These are phyloP conservation scores for Zygosaccharomyces sapae DNA, from an alignment of 1,139 yeast species.

Conservation along the genomic window DNA sequence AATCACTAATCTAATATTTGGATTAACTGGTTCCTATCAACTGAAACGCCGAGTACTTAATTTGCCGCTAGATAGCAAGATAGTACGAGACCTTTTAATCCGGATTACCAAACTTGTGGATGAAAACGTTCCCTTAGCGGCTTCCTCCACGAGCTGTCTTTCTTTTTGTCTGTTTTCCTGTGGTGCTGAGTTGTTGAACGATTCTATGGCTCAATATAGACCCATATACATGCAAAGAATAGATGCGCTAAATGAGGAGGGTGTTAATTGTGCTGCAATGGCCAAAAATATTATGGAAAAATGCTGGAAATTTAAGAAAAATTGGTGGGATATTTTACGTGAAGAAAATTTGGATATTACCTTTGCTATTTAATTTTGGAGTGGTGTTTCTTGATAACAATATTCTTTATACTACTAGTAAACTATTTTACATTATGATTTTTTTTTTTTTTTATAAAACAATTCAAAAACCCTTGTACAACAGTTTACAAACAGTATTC, in stretches of 20 bases:
- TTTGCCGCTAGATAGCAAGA: conserved; percentile 44
- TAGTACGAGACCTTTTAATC: conserved; percentile 42
- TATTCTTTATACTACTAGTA: not conserved
- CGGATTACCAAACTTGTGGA: conserved; percentile 40
- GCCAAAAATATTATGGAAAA: conserved; percentile 49
- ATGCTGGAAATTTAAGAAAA: conserved; percentile 55
- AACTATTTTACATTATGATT: not conserved
- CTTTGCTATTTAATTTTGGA: conserved; percentile 33
- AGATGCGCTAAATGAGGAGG: conserved; percentile 40
- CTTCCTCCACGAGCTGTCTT: conserved; percentile 53
- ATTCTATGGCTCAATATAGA: conserved; percentile 29
- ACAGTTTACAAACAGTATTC: conserved; percentile 21
- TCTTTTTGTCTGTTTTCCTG: conserved; percentile 55
- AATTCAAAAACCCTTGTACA: not conserved
- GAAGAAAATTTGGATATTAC: conserved; percentile 47
- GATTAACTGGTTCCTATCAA: conserved; percentile 52
- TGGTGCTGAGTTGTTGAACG: conserved; percentile 53
- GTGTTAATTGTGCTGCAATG: conserved; percentile 48
- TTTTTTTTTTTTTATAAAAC: not conserved
- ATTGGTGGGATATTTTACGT: conserved; percentile 53
- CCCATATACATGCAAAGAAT: conserved; percentile 42
- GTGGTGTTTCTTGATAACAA: not conserved
- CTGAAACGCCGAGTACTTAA: conserved; percentile 52
- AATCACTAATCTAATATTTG: conserved; percentile 54
- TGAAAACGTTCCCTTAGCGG: conserved; percentile 40